A percentile compares a stretch with the other conserved stretches of the same genome.
Evolutionary conservation across 768 basidiomycete genomes (phyloP).

Genomic region (Kwoniella shandongensis): DNA sequence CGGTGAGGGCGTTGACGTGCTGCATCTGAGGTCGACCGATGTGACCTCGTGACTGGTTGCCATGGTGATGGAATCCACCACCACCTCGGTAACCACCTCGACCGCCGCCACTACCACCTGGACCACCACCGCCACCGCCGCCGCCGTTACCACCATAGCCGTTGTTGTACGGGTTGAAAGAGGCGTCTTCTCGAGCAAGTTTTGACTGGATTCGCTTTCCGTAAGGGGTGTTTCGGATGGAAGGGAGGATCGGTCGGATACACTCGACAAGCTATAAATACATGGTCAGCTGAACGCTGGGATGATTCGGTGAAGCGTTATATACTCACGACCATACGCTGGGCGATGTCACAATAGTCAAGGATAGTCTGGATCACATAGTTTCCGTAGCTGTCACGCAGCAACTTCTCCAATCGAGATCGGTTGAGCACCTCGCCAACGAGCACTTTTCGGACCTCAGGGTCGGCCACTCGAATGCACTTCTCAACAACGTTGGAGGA

Average conservation of each 20-base stretch:
- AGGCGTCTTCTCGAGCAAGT: conserved; percentile 85
- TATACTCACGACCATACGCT: conserved; percentile 68
- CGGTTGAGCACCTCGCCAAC: conserved; percentile 95
- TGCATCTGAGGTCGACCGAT: conserved; percentile 52
- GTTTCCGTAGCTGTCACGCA: conserved; percentile 95
- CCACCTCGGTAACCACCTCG: conserved; percentile 24
- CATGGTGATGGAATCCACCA: conserved; percentile 28
- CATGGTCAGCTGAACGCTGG: background rate
- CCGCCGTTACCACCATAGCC: conserved; percentile 22
- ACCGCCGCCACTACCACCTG: conserved; percentile 26
- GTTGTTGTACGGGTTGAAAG: conserved; percentile 36
- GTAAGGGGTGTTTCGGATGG: conserved; percentile 98
- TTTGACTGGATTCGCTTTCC: conserved; percentile 99
- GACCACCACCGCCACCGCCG: conserved; percentile 30
- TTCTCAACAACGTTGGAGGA: conserved; percentile 99
- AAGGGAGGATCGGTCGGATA: conserved; percentile 95
- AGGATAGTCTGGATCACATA: conserved; percentile 96
- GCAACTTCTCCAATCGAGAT: conserved; percentile 86
- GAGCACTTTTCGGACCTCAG: conserved; percentile 85
- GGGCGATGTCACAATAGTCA: conserved; percentile 93
- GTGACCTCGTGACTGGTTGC: conserved; percentile 32
- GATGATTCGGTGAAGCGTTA: background rate
- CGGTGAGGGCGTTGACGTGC: conserved; percentile 54
- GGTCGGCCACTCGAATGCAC: conserved; percentile 92
- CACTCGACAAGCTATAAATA: conserved; percentile 75